Percentiles rank a stretch among this genome's conserved stretches.
phyloP scores from a whole-genome alignment of 2,329 filamentous ascomycete genomes.

The Colletotrichum noveboracense region DNA sequence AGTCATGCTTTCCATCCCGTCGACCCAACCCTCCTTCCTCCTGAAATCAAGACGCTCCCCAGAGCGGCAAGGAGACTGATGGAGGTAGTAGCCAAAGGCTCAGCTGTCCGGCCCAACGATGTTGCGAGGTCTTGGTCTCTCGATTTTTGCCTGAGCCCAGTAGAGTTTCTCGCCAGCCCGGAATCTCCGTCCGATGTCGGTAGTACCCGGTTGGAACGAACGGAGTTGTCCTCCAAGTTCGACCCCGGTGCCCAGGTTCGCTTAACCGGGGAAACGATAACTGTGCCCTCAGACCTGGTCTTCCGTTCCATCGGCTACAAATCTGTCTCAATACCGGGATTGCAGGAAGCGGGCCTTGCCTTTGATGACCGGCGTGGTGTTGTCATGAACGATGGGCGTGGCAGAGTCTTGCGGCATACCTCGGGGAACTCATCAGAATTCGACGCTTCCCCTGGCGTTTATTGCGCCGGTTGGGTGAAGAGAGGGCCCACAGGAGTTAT shows the following conservation, averaged over 20 bases:
- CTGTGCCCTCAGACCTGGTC: slow-evolving; percentile 71
- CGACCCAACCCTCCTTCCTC: slow-evolving; percentile 69
- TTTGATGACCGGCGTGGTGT: slow-evolving; percentile 79
- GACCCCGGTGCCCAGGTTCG: slow-evolving; percentile 54
- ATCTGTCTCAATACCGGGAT: slow-evolving; percentile 76
- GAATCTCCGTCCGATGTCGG: slow-evolving; percentile 57
- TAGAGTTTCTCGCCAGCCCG: slow-evolving; percentile 63
- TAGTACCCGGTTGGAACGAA: slow-evolving; percentile 71
- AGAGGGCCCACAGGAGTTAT: slow-evolving; percentile 94
- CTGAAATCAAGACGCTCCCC: slow-evolving; percentile 71
- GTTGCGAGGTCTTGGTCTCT: slow-evolving; percentile 79
- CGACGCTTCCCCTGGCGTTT: slow-evolving; percentile 71
- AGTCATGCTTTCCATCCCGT: slow-evolving; percentile 75
- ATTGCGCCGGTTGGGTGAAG: slow-evolving; percentile 97
- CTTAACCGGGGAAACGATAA: slow-evolving; percentile 52
- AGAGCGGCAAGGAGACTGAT: slow-evolving; percentile 79
- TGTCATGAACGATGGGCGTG: slow-evolving; percentile 81
- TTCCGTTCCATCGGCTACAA: slow-evolving; percentile 98
- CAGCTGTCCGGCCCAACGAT: slow-evolving; percentile 50
- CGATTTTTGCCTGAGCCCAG: slow-evolving; percentile 83
- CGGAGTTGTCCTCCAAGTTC: slow-evolving; percentile 59
- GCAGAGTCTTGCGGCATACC: slow-evolving; percentile 62
- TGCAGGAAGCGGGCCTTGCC: slow-evolving; percentile 74
- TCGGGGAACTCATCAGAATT: slow-evolving; percentile 38
- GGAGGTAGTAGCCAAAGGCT: slow-evolving; percentile 81